Base-by-base conservation (phyloP, 2,329 filamentous ascomycete genomes). In the Pseudofabraea citricarpa region DNA sequence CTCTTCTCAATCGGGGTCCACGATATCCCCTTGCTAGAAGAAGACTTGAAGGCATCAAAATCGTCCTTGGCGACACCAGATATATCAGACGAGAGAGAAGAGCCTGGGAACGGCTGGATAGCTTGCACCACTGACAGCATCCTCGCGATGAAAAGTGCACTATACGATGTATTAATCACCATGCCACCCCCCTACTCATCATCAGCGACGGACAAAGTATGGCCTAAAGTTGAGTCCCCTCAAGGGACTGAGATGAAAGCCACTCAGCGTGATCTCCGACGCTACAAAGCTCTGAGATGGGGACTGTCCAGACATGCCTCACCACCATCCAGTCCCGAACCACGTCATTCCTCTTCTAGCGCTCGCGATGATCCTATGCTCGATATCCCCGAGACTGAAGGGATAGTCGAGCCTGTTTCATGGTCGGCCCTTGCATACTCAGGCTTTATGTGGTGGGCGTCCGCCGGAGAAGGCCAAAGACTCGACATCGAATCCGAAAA, bases 81-180 rank as follows among this genome's bases (percentile, higher is more conserved):
- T 18, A 33, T 36, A 53, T 44, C 61, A 65, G 36, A 61, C 61
- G 32, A 61, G 13, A 64, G 66, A 26, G 74, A 72, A 19, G 73
- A 79, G 32, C 61, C 66, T 19, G 73, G 73, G 23, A 67, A 75
- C 12, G 87, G 90, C 29, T 98, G 90, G 90, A 83, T 95, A 46
- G 93, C 91, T 10, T 96, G 90, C 64, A 96, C 91, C 3, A 97
- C 91, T 2, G 93, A 98, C 66, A 91, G 87, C 58, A 93, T 98
- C 46, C 75, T 98, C 12, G 82, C 81, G 36, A 85, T 88, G 64
- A 97, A 97, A 68, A 79, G 83, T 40, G 78, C 85, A 2, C 77
- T 98, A 2, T 97, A 90, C 73, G 93, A 98, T 61, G 75, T 96
- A 55, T 76, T 96, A 29, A 83, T 97, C 47, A 88, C 87, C 42